Percentiles rank a stretch among this genome's conserved stretches.
These are phyloP conservation scores for Obelidium mucronatum DNA, from an alignment of 192 early-diverging fungal species.

Conservation along the genomic window DNA sequence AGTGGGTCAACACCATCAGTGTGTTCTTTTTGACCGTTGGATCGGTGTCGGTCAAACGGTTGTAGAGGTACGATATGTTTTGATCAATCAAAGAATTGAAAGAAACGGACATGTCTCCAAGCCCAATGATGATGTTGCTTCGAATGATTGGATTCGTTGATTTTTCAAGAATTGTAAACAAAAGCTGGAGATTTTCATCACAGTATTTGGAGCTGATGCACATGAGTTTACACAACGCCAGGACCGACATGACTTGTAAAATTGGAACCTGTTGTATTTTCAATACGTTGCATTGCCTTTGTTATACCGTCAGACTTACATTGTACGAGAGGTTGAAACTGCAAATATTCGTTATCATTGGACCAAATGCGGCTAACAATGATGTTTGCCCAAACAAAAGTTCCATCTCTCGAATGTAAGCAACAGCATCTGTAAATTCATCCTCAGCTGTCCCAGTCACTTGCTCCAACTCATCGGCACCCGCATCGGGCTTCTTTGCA, in stretches of 20 bases:
- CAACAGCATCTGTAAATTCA: slow-evolving; percentile 91
- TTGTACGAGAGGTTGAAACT: slow-evolving; percentile 80
- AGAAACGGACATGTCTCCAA: slow-evolving; percentile 98
- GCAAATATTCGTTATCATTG: slow-evolving; percentile 84
- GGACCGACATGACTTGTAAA: slow-evolving; percentile 87
- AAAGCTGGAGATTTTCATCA: slow-evolving; percentile 87
- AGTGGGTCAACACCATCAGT: slow-evolving; percentile 97
- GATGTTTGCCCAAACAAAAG: slow-evolving; percentile 82
- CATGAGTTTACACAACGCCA: slow-evolving; percentile 96
- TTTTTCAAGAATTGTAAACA: slow-evolving; percentile 90
- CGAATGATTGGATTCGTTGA: slow-evolving; percentile 85
- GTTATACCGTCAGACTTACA: slow-evolving; percentile 49
- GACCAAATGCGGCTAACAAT: slow-evolving; percentile 81
- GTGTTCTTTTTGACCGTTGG: slow-evolving; percentile 91
- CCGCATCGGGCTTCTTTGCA: slow-evolving; percentile 20
- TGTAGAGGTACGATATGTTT: slow-evolving; percentile 95
- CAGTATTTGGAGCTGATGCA: slow-evolving; percentile 96
- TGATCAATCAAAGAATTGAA: slow-evolving; percentile 97
- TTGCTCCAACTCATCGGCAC: slow-evolving; percentile 87
- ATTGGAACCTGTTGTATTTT: slow-evolving; percentile 66
- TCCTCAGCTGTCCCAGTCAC: slow-evolving; percentile 94
- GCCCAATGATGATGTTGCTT: slow-evolving; percentile 93
- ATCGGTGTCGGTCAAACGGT: slow-evolving; percentile 83
- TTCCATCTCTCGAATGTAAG: slow-evolving; percentile 89
- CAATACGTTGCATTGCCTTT: slow-evolving; percentile 9